Conservation (phyloP, 148 eudicot species). For the Heliamphora exappendiculata region DNA sequence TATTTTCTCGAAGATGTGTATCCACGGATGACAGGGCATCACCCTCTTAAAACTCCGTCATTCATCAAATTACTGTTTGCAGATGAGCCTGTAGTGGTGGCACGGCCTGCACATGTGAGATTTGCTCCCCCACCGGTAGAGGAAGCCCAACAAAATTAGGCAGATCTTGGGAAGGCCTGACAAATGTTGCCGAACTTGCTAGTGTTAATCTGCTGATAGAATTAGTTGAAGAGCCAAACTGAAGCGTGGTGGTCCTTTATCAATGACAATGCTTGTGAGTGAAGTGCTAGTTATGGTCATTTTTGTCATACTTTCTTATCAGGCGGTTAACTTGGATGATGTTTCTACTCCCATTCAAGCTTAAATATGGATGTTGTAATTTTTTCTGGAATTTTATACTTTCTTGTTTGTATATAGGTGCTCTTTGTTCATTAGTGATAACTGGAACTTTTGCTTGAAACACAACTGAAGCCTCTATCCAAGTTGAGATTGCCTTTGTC, state of each 20-base stretch:
- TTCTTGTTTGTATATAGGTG: neutral
- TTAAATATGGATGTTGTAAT: constrained; percentile 2
- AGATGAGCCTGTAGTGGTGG: constrained; percentile 84
- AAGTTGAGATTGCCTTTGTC: neutral
- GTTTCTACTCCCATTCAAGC: neutral
- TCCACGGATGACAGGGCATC: constrained; percentile 86
- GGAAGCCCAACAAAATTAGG: constrained; percentile 19
- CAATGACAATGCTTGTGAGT: neutral
- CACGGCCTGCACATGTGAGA: constrained; percentile 56
- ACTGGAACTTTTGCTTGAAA: neutral
- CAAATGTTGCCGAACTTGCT: neutral
- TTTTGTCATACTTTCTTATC: neutral
- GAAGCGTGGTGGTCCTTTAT: neutral
- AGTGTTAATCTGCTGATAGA: neutral
- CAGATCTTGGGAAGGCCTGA: neutral
- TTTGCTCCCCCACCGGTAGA: constrained; percentile 70
- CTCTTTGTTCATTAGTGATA: neutral
- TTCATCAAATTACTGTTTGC: constrained; percentile 68
- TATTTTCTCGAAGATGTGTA: constrained; percentile 92
- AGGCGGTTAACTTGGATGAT: neutral
- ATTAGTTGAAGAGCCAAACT: neutral
- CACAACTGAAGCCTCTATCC: neutral
- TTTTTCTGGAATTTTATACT: neutral
- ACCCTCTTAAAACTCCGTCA: constrained; percentile 82
- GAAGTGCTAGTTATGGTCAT: neutral